Base-by-base conservation (phyloP, 2,329 filamentous ascomycete species). In the Lanzia echinophila region DNA sequence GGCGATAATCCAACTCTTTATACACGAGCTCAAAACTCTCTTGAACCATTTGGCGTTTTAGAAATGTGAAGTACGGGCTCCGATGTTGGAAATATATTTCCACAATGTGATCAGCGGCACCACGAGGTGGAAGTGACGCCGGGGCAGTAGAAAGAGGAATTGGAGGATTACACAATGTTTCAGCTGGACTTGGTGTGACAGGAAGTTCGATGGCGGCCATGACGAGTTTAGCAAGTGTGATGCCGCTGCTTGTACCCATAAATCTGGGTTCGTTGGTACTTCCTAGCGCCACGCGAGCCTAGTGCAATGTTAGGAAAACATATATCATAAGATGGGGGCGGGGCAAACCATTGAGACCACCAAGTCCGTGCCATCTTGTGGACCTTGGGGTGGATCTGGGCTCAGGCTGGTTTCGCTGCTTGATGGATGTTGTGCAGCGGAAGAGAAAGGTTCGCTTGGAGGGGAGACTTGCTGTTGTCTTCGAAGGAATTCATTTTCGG, bases 51-150 rank as follows among this genome's bases (percentile, higher is more conserved):
- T 55, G 57, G n/a, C 61, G 63, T 22, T 61, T 60, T 38, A 70
- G 15, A 22, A 70, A 63, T 33, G 67, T 63, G 33, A 69, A 58
- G 58, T 69, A 66, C 8, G 68, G 65, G 4, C 67, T 68, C 6
- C 67, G 63, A 45, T 69, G 66, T 49, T 67, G 61, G 46, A 69
- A 69, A 56, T 70, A 70, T 4, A 68, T 64, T 3, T 68, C 61
- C 38, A 65, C 58, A 13, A 70, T 58, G 55, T 68, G 68, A 47
- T 67, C 61, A 56, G 68, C 68, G 43, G 60, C 67, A 57, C 65
- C 63, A 11, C 65, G 65, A 36, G 67, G 67, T 42, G 67, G 68
- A 31, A 69, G 58, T 19, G 67, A 67, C 13, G 66, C 59, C 17
- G 56, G 53, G 6, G 59, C 46, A 34, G 53, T 34, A 43, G 56